Evolutionary conservation across 768 basidiomycete genomes (phyloP), one percentile per base, ranked within the genome.

Genomic region (Strobilomyces dryophilus): DNA sequence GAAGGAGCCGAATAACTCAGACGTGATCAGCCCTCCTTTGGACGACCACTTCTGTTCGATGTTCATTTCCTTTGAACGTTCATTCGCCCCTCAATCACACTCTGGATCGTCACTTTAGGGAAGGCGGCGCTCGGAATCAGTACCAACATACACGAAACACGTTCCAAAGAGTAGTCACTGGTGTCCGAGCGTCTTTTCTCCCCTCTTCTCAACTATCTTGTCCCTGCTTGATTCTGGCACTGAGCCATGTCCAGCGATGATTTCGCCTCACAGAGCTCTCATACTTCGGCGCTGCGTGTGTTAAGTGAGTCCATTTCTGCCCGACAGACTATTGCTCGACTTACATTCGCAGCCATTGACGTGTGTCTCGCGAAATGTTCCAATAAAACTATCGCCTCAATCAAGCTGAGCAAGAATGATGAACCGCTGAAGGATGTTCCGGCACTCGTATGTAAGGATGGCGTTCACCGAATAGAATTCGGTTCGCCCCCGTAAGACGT

Each of bases 301-400:
- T 51, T 57, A 21, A 40, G 58, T 59, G 7, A 20, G 48, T 35
- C 21, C 9, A 29, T 29, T 2, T 21, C 45, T 27, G 20, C 17
- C 29, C 5, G 1, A 29, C 26, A 24, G 5, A 11, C 29, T 8
- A 2, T 29, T 15, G 9, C 20, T 29, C 10, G n/a, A 27, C 29
- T 41, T 18, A 29, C 35, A 14, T 49, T 8, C 6, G 29, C 35
- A 57, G 59, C n/a, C 8, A 44, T 53, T 8, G 20, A 26, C 21
- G 4, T 60, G 0, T 42, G 35, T 4, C 55, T 61, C n/a, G 55
- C 55, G 9, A 51, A 10, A 17, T 35, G 35, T 35, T 61, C 59
- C 20, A 5, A 0, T 1, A 61, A 60, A 26, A 50, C 29, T 29
- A 29, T 29, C 29, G 29, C 29, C 4, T 29, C 29, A 29, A 9